phyloP scores from a whole-genome alignment of 176 grass and related monocot species.

The Carex myosuroides region DNA sequence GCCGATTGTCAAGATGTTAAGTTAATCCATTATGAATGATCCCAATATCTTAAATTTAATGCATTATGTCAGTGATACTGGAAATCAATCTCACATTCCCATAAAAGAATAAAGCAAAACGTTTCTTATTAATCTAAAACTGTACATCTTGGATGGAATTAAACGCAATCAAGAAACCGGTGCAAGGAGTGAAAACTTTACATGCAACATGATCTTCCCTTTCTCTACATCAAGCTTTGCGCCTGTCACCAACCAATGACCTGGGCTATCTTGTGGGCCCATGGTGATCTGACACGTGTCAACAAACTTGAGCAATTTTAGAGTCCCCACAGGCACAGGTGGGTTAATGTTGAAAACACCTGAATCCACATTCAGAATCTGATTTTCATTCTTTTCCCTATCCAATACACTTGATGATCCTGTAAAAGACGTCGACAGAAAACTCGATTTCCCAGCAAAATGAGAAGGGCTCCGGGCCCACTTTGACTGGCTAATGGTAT shows the following conservation, averaged over 20 bases:
- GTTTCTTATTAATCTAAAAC: not conserved
- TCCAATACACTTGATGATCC: conserved; percentile 10
- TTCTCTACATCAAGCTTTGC: conserved; percentile 72
- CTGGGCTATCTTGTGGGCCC: conserved; percentile 69
- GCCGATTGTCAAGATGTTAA: too few species aligned
- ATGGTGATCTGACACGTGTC: conserved; percentile 62
- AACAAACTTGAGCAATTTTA: conserved; percentile 70
- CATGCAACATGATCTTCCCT: conserved; percentile 69
- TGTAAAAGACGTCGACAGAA: conserved; percentile 38
- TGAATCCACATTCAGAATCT: conserved; percentile 39
- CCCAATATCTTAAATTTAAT: not conserved
- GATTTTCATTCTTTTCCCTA: conserved; percentile 20
- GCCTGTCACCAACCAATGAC: conserved; percentile 83
- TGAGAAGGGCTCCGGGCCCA: conserved; percentile 36
- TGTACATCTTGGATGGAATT: conserved; percentile 3
- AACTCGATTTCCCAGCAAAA: conserved; percentile 42
- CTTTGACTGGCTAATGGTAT: conserved; percentile 48
- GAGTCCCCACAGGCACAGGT: conserved; percentile 49
- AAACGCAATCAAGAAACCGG: conserved; percentile 35
- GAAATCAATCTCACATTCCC: not conserved
- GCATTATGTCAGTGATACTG: not conserved
- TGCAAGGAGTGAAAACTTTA: conserved; percentile 80
- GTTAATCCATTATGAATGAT: too few species aligned
- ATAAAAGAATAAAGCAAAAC: not conserved
- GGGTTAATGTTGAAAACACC: conserved; percentile 52